These are phyloP conservation scores for Phytophthora uliginosa DNA, from an alignment of 352 stramenopile genomes.

Conservation along the genomic window DNA sequence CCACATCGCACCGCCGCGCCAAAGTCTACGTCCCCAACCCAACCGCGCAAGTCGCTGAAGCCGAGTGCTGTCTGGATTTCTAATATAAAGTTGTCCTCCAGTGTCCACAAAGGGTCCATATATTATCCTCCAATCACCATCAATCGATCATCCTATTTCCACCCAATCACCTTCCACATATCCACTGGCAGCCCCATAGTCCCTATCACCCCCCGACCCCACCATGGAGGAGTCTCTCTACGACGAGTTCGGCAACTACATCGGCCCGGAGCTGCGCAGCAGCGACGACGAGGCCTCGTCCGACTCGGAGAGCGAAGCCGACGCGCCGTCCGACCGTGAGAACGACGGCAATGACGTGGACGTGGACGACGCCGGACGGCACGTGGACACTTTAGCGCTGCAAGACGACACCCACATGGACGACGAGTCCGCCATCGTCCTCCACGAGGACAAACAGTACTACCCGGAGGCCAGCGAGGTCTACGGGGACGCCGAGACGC, in stretches of 20 bases:
- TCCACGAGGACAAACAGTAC: conserved; percentile 99
- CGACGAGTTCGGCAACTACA: conserved; percentile 99
- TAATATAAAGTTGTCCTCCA: conserved; percentile 1
- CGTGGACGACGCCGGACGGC: conserved; percentile 30
- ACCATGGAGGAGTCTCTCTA: conserved; percentile 97
- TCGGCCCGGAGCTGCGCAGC: conserved; percentile 96
- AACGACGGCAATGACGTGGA: conserved; percentile 48
- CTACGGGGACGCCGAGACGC: conserved; percentile 97
- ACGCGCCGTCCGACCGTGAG: conserved; percentile 50
- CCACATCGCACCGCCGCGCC: not conserved
- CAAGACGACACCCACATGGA: conserved; percentile 54
- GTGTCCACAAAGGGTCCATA: conserved; percentile 5
- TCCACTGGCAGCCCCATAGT: conserved; percentile 16
- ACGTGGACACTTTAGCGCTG: conserved; percentile 62
- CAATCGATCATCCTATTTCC: conserved; percentile 8
- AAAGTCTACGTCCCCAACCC: conserved; percentile 22
- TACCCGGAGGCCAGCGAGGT: conserved; percentile 98
- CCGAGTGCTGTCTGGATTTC: conserved; percentile 44
- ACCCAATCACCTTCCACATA: conserved; percentile 17
- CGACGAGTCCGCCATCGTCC: conserved; percentile 95
- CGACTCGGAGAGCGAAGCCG: conserved; percentile 54
- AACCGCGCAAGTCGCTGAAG: conserved; percentile 37
- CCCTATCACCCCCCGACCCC: too few species aligned
- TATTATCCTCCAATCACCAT: not conserved
- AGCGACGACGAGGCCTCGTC: conserved; percentile 77